Conservation (phyloP, 2,329 filamentous ascomycete genomes). For the Fusarium praegraminearum region DNA sequence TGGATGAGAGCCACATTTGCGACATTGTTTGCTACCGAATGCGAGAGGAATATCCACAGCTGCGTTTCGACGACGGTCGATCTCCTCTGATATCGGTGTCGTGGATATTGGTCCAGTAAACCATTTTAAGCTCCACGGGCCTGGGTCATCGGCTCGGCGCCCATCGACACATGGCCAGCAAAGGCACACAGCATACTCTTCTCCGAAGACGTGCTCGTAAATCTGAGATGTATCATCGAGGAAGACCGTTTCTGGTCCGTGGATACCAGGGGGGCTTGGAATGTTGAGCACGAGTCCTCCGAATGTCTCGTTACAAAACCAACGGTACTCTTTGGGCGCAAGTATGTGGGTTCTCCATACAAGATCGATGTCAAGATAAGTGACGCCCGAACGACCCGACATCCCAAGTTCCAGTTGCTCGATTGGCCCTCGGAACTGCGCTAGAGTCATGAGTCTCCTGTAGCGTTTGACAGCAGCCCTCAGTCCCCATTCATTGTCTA, state of each 20-base stretch:
- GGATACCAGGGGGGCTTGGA: constrained; percentile 12
- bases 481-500: constrained; percentile 11
- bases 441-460: constrained; percentile 31
- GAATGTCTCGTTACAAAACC: constrained; percentile 19
- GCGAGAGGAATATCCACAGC: constrained; percentile 17
- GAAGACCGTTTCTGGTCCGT: neutral
- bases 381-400: neutral
- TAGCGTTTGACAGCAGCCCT: constrained; percentile 27
- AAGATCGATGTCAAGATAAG: constrained; percentile 38
- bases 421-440: neutral
- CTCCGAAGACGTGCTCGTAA: constrained; percentile 26
- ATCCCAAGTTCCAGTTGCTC: neutral
- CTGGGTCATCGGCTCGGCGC: neutral
- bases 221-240: constrained; percentile 3
- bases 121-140: constrained; percentile 1
- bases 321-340: constrained; percentile 12
- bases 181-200: constrained; percentile 30
- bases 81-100: constrained; percentile 11
- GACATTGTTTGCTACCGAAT: constrained; percentile 29
- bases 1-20: constrained; percentile 33
- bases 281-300: constrained; percentile 19
- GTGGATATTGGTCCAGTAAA: neutral
- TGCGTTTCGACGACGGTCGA: neutral
- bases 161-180: constrained; percentile 40
- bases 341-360: constrained; percentile 41